These are phyloP conservation scores for Endocarpon pusillum DNA, from an alignment of 495 filamentous ascomycete genomes.

Conservation along the genomic window DNA sequence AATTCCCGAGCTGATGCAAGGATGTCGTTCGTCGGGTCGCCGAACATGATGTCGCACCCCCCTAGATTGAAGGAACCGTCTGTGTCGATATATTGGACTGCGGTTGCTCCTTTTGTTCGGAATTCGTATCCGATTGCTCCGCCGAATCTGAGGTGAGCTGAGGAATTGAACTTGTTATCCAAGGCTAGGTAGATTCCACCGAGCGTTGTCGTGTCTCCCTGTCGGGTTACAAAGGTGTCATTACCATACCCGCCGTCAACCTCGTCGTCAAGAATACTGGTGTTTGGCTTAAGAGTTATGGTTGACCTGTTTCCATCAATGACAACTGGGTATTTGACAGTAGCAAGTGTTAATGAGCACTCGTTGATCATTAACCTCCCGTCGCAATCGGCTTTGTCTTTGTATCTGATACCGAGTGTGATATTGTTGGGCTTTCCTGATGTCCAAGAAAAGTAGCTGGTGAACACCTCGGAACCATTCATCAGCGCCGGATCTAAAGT, in stretches of 20 bases:
- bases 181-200: background rate
- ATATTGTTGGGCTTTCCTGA: background rate
- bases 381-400: constrained; percentile 3
- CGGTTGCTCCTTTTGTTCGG: background rate
- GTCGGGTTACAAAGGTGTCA: background rate
- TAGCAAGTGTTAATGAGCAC: constrained; percentile 2
- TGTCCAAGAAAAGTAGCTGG: background rate
- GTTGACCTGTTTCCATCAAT: constrained; percentile 5
- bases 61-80: background rate
- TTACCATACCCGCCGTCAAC: background rate
- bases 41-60: constrained; percentile 2
- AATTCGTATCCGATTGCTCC: background rate
- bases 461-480: background rate
- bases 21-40: constrained; percentile 6
- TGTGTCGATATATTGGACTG: background rate
- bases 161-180: background rate
- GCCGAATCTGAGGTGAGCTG: background rate
- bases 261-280: constrained; percentile 2
- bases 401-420: constrained; percentile 1
- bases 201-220: background rate
- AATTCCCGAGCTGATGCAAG: constrained; percentile 2
- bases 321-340: constrained; percentile 3
- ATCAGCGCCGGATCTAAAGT: background rate
- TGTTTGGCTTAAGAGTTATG: constrained; percentile 1
- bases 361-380: constrained; percentile 1